These are phyloP conservation scores for Begonia loranthoides DNA, from an alignment of 306 rosid genomes.

Conservation along the genomic window DNA sequence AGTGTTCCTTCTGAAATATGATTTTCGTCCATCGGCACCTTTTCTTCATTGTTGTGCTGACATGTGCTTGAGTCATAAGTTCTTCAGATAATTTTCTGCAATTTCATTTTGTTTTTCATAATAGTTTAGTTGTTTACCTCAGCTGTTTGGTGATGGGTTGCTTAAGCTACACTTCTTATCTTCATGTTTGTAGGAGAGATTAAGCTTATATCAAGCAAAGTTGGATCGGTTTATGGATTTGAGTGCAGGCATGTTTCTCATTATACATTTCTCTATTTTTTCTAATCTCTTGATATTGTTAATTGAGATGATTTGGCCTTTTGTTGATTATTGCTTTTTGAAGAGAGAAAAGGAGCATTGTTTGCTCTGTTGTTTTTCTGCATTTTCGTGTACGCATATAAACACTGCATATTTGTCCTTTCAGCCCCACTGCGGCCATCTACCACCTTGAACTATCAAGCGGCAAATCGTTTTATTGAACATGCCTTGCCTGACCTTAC, in stretches of 20 bases:
- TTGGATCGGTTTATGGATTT: slow-evolving; percentile 35
- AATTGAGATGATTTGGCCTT: too few species aligned
- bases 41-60: too few species aligned
- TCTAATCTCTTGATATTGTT: too few species aligned
- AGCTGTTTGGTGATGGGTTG: too few species aligned
- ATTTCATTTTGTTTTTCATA: not conserved
- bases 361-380: not conserved
- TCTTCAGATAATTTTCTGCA: not conserved
- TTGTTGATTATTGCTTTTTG: too few species aligned
- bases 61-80: too few species aligned
- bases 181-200: slow-evolving; percentile 45
- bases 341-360: not conserved
- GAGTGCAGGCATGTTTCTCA: slow-evolving; percentile 45
- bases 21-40: too few species aligned
- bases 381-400: not conserved
- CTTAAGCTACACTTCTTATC: not conserved
- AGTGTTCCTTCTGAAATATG: too few species aligned
- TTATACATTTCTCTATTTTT: too few species aligned
- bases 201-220: slow-evolving; percentile 54
- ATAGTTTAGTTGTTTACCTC: not conserved
- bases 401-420: slow-evolving; percentile 24
- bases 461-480: slow-evolving; percentile 85
- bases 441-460: slow-evolving; percentile 58
- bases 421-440: slow-evolving; percentile 84
- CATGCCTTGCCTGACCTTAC: slow-evolving; percentile 88